Percentiles rank a stretch among this genome's conserved stretches.
Conservation (phyloP, 495 filamentous ascomycete species). For the Trichoderma reesei region DNA sequence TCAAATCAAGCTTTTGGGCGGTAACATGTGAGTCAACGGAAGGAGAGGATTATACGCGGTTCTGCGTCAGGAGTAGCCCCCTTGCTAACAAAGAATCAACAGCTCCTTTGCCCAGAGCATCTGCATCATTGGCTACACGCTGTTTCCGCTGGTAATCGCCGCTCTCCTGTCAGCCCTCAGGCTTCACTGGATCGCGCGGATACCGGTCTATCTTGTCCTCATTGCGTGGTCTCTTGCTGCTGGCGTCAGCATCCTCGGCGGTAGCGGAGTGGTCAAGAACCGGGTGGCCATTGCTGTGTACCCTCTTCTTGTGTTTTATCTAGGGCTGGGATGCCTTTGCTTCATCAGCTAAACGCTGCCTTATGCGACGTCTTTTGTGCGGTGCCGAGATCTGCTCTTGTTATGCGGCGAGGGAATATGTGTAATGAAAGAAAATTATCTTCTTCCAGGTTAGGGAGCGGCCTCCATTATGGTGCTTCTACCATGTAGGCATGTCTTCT, state of each 20-base stretch:
- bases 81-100: slow-evolving; percentile 9
- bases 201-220: slow-evolving; percentile 82
- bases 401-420: background rate
- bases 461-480: background rate
- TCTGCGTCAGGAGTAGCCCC: slow-evolving; percentile 9
- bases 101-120: slow-evolving; percentile 97
- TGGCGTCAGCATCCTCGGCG: slow-evolving; percentile 89
- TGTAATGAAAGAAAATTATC: background rate
- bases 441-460: background rate
- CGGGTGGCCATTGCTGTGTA: slow-evolving; percentile 92
- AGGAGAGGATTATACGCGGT: background rate
- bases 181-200: slow-evolving; percentile 64
- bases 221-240: slow-evolving; percentile 89
- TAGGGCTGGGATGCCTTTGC: slow-evolving; percentile 85
- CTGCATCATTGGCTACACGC: slow-evolving; percentile 96
- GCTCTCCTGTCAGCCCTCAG: slow-evolving; percentile 75
- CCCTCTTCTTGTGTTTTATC: slow-evolving; percentile 91
- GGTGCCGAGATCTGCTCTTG: background rate
- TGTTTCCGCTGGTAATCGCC: slow-evolving; percentile 96
- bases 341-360: slow-evolving; percentile 66
- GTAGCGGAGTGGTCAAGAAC: slow-evolving; percentile 90
- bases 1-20: slow-evolving; percentile 94
- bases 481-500: background rate
- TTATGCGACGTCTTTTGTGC: background rate
- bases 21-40: slow-evolving; percentile 75